Conservation (phyloP, 75 land plant genomes). For the Sequoiadendron giganteum region DNA sequence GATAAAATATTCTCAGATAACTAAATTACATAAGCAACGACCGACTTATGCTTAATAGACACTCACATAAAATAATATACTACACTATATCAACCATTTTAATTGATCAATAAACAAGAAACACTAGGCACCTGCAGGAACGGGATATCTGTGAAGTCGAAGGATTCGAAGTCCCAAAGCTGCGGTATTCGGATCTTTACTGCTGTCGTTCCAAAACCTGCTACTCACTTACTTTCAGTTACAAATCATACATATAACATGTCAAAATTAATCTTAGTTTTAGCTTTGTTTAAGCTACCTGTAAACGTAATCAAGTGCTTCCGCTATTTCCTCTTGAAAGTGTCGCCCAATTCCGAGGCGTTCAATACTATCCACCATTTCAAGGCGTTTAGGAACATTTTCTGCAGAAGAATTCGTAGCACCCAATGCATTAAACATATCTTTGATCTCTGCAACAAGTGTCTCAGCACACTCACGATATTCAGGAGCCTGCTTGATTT, state of each 20-base stretch:
- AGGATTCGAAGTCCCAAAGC: no score
- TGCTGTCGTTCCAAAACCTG: background rate
- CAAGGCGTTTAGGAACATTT: constrained; percentile 34
- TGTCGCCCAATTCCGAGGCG: constrained; percentile 32
- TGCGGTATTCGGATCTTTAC: background rate
- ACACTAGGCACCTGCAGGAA: no score
- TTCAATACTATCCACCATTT: constrained; percentile 52
- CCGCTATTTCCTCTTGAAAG: constrained; percentile 17
- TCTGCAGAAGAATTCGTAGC: background rate
- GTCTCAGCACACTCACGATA: background rate
- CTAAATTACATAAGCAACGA: no score
- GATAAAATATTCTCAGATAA: no score
- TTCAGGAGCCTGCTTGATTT: background rate
- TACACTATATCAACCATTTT: no score
- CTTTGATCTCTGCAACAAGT: background rate
- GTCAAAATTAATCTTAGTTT: background rate
- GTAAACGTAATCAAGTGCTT: constrained; percentile 24
- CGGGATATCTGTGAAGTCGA: no score
- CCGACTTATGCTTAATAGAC: no score
- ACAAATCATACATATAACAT: background rate
- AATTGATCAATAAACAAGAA: no score
- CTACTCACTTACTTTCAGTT: background rate
- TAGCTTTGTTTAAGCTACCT: background rate
- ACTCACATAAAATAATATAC: no score
- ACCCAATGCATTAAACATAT: background rate